Conservation (phyloP, 2,329 filamentous ascomycete genomes). For the Cladobotryum mycophilum region DNA sequence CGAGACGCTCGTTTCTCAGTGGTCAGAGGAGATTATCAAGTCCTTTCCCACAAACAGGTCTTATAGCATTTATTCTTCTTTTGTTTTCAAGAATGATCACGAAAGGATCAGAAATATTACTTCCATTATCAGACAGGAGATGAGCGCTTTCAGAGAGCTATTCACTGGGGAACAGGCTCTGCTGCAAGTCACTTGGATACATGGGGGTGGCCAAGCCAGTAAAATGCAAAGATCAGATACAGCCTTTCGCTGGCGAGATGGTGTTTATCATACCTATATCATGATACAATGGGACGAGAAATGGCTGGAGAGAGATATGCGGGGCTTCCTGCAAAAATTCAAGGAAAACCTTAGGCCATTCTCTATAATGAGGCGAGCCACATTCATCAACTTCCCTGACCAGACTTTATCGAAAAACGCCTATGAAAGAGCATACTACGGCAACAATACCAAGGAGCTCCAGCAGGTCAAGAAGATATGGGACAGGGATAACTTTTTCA, state of each 20-base stretch:
- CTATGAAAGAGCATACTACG: conserved; percentile 27
- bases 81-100: conserved; percentile 3
- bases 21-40: conserved; percentile 21
- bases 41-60: conserved; percentile 15
- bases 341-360: conserved; percentile 17
- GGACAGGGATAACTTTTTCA: conserved; percentile 23
- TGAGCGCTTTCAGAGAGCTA: conserved; percentile 13
- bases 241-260: conserved; percentile 26
- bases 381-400: conserved; percentile 28
- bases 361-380: conserved; percentile 18
- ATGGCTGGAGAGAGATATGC: conserved; percentile 26
- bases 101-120: conserved; percentile 11
- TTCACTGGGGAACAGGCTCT: conserved; percentile 15
- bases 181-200: conserved; percentile 24
- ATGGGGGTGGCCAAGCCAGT: conserved; percentile 18
- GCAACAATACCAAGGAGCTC: conserved; percentile 20
- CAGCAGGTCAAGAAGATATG: conserved; percentile 22
- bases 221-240: conserved; percentile 8
- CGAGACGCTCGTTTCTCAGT: conserved; percentile 23
- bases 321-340: conserved; percentile 15
- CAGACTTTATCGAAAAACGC: not conserved
- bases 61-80: conserved; percentile 23
- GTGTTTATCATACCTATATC: conserved; percentile 24
- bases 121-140: not conserved
- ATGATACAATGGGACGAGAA: conserved; percentile 26